phyloP scores from a whole-genome alignment of 805 yeast genomes.

The Teunomyces cretensis region DNA sequence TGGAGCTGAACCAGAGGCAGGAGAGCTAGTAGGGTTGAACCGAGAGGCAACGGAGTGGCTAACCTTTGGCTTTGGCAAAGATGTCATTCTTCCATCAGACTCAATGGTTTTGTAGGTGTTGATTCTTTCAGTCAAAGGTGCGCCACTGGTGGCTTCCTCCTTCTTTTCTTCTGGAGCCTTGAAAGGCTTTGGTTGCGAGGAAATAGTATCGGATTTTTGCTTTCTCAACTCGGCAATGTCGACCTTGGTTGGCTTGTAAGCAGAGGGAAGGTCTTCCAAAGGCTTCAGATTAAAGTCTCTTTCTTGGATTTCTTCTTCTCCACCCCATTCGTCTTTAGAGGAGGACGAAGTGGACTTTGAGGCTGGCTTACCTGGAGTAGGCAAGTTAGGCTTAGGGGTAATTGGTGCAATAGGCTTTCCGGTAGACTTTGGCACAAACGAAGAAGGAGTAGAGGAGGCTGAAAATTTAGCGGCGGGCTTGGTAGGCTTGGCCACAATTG shows the following conservation, averaged over 20 bases:
- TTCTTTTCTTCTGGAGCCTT: constrained; percentile 10
- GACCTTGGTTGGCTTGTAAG: constrained; percentile 68
- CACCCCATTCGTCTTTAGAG: constrained; percentile 61
- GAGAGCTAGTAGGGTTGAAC: constrained; percentile 36
- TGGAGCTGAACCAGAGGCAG: constrained; percentile 18
- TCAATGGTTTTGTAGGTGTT: constrained; percentile 40
- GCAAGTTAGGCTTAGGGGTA: constrained; percentile 9
- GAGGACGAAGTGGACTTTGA: constrained; percentile 27
- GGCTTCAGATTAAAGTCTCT: constrained; percentile 53
- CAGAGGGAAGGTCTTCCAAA: constrained; percentile 53
- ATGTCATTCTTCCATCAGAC: constrained; percentile 53
- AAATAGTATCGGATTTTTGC: constrained; percentile 44
- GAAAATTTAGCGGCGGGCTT: constrained; percentile 11
- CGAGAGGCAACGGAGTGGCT: constrained; percentile 50
- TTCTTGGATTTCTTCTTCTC: constrained; percentile 56
- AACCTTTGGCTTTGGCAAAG: constrained; percentile 64
- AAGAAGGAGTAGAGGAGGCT: constrained; percentile 13
- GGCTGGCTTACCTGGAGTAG: constrained; percentile 30
- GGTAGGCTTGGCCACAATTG: constrained; percentile 29
- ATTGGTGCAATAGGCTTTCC: constrained; percentile 32
- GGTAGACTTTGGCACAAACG: constrained; percentile 35
- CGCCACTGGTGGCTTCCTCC: constrained; percentile 23
- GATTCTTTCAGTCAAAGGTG: constrained; percentile 44
- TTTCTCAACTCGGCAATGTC: constrained; percentile 55
- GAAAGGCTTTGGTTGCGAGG: constrained; percentile 39